phyloP scores from a whole-genome alignment of 495 filamentous ascomycete genomes.

The Neurospora sp. region DNA sequence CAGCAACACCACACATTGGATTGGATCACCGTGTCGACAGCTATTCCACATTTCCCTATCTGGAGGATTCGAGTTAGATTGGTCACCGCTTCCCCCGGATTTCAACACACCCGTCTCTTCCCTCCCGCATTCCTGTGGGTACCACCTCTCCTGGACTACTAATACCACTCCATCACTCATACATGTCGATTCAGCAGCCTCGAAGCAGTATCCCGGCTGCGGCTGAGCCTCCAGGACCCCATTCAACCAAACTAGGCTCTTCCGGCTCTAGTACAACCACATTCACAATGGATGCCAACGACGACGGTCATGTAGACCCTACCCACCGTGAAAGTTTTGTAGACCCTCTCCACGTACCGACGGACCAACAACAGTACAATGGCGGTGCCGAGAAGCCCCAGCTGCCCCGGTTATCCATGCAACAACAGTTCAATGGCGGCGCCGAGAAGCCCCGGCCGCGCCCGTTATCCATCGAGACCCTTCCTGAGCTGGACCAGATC shows the following conservation, averaged over 20 bases:
- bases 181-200: background rate
- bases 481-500: conserved; percentile 3
- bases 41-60: background rate
- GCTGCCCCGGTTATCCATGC: background rate
- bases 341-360: no score
- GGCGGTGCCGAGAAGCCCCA: background rate
- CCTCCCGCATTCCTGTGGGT: background rate
- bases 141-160: background rate
- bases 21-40: background rate
- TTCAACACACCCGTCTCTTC: background rate
- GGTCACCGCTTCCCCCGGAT: background rate
- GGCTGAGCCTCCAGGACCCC: background rate
- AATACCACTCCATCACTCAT: background rate
- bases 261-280: background rate
- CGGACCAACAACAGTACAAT: background rate
- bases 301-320: background rate
- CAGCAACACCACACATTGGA: background rate
- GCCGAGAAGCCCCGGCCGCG: background rate
- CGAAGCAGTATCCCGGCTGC: background rate
- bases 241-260: background rate
- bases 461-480: background rate
- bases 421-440: background rate
- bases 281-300: conserved; percentile 6
- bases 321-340: background rate
- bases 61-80: background rate